phyloP scores from a whole-genome alignment of 1,284 basidiomycete genomes.

The Ceratobasidium sp. region DNA sequence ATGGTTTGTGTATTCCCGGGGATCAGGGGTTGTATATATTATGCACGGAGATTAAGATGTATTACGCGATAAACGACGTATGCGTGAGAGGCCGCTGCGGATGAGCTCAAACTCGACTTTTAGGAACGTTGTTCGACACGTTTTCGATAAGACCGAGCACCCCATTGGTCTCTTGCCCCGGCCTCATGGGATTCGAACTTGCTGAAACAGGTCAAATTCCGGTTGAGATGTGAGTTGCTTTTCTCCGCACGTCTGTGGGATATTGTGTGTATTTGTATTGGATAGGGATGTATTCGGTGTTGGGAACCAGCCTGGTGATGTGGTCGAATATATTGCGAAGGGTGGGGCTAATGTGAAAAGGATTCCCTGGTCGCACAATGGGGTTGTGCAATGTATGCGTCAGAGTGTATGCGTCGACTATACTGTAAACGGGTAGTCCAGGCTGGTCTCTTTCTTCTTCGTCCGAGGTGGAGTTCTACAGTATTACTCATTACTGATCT shows the following conservation, averaged over 20 bases:
- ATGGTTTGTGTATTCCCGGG: neutral
- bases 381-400: no score
- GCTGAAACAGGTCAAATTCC: neutral
- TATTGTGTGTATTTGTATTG: neutral
- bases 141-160: constrained; percentile 9
- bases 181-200: neutral
- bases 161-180: no score
- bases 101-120: neutral
- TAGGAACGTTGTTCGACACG: neutral
- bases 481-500: no score
- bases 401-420: no score
- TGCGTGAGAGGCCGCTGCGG: neutral
- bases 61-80: neutral
- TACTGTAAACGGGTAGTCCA: no score
- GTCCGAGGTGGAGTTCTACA: no score
- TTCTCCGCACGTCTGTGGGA: neutral
- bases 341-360: neutral
- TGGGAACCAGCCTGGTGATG: neutral
- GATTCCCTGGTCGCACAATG: neutral
- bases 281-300: neutral
- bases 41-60: neutral
- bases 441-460: no score
- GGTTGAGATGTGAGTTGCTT: no score
- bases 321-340: neutral
- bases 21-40: neutral